Conservation (phyloP, 116 monocot genomes). For the Phalaenopsis hybrid region DNA sequence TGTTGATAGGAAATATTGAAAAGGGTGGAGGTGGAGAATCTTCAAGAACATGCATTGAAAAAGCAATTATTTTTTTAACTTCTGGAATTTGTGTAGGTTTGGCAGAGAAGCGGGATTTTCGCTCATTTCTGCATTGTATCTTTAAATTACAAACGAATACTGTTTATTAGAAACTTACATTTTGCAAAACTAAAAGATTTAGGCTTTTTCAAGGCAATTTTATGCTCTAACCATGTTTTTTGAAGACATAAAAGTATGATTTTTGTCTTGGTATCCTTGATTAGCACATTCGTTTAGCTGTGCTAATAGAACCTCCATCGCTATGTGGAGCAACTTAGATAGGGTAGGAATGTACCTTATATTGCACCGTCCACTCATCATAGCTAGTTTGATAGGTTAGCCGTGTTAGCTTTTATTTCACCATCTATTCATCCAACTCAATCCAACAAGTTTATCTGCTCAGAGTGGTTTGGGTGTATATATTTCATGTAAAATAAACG, state of each 20-base stretch:
- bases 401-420: neutral
- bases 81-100: neutral
- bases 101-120: neutral
- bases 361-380: too few species aligned
- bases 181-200: too few species aligned
- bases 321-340: neutral
- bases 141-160: neutral
- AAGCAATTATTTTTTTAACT: neutral
- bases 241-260: neutral
- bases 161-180: too few species aligned
- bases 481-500: too few species aligned
- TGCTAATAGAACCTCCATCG: neutral
- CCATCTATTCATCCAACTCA: neutral
- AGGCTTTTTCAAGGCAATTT: neutral
- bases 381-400: neutral
- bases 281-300: neutral
- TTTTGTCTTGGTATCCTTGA: neutral
- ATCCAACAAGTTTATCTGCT: neutral
- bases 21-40: neutral
- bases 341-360: too few species aligned
- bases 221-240: neutral
- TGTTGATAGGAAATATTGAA: neutral
- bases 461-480: too few species aligned
- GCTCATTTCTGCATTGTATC: neutral
- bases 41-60: neutral